These are phyloP conservation scores for Haplographium delicatum DNA, from an alignment of 495 filamentous ascomycete species.

Conservation along the genomic window DNA sequence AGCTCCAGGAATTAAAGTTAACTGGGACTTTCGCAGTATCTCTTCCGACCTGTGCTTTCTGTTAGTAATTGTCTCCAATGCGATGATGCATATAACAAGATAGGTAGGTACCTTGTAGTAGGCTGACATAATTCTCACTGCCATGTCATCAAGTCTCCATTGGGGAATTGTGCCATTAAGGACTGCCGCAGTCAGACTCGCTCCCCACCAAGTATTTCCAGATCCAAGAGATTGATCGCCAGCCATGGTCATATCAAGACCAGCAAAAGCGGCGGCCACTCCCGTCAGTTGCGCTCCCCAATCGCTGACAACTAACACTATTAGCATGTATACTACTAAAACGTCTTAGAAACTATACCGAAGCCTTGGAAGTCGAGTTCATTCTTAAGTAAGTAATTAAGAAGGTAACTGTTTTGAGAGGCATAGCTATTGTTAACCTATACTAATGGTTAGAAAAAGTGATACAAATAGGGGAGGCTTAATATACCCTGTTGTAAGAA, in stretches of 20 bases:
- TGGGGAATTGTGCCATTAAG: constrained; percentile 87
- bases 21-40: constrained; percentile 45
- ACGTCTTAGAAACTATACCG: too few species aligned
- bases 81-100: too few species aligned
- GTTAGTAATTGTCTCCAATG: neutral
- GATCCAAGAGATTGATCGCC: constrained; percentile 75
- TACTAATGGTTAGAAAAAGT: neutral
- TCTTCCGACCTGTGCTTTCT: constrained; percentile 37
- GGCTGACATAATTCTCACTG: constrained; percentile 81
- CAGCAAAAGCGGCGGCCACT: constrained; percentile 70
- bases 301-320: constrained; percentile 78
- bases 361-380: constrained; percentile 96
- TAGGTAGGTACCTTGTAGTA: constrained; percentile 67
- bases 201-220: constrained; percentile 72
- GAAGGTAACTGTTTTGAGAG: constrained; percentile 64
- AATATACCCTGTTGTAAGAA: constrained; percentile 69
- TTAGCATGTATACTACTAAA: too few species aligned
- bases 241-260: constrained; percentile 94
- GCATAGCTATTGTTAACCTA: constrained; percentile 63
- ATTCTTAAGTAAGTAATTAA: constrained; percentile 82
- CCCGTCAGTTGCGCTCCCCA: constrained; percentile 87
- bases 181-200: constrained; percentile 79
- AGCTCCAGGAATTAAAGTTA: constrained; percentile 87
- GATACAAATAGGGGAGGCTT: neutral
- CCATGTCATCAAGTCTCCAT: constrained; percentile 93